Conservation (phyloP, 2,329 filamentous ascomycete species). For the Colletotrichum caudatum region DNA sequence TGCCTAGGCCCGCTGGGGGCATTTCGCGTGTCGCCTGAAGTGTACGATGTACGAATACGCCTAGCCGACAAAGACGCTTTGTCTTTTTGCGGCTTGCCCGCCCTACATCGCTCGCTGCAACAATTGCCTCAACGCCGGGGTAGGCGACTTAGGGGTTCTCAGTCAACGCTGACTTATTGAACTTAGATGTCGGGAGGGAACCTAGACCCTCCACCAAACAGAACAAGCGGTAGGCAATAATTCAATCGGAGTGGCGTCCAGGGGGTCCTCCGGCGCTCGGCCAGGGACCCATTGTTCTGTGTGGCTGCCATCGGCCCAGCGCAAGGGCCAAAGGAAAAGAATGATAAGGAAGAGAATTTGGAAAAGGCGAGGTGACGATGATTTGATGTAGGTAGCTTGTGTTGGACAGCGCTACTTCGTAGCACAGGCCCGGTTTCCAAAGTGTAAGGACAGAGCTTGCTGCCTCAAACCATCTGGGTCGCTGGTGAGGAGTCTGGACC, state of each 20-base stretch:
- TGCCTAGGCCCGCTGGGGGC: not conserved
- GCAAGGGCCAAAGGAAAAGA: constrained; percentile 12
- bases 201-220: constrained; percentile 12
- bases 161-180: constrained; percentile 34
- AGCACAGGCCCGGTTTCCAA: constrained; percentile 29
- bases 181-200: constrained; percentile 8
- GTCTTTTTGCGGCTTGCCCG: constrained; percentile 16
- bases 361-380: not conserved
- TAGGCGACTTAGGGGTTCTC: constrained; percentile 9
- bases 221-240: constrained; percentile 24
- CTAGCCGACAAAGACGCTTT: constrained; percentile 9
- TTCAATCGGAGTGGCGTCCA: constrained; percentile 22
- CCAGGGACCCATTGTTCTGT: constrained; percentile 17
- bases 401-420: not conserved
- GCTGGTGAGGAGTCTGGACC: constrained; percentile 10
- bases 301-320: constrained; percentile 22
- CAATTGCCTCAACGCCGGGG: constrained; percentile 6
- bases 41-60: no score
- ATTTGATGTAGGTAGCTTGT: constrained; percentile 12
- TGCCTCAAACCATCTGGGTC: constrained; percentile 33
- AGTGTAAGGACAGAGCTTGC: constrained; percentile 35
- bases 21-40: not conserved
- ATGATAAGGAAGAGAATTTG: not conserved
- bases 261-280: constrained; percentile 8
- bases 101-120: not conserved